Percentiles rank a stretch among this genome's conserved stretches.
phyloP scores from a whole-genome alignment of 805 yeast genomes.

The Candida insectalens region DNA sequence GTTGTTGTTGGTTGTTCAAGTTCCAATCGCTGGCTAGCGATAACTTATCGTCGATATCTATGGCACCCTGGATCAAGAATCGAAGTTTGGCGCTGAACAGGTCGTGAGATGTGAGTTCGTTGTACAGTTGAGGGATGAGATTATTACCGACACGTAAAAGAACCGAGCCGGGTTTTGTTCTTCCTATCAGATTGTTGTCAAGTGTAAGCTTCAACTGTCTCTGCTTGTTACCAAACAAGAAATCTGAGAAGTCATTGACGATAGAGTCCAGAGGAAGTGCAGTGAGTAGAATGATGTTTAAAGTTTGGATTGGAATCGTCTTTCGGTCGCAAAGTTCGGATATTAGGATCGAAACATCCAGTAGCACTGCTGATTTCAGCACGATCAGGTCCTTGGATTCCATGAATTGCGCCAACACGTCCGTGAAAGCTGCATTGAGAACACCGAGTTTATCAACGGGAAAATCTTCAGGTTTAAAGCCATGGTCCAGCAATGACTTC shows the following conservation, averaged over 20 bases:
- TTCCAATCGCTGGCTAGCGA: slow-evolving; percentile 20
- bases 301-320: slow-evolving; percentile 19
- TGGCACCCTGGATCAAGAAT: slow-evolving; percentile 15
- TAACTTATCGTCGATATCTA: slow-evolving; percentile 22
- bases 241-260: slow-evolving; percentile 12
- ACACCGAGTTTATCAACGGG: not conserved
- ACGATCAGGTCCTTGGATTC: not conserved
- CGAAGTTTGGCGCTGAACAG: slow-evolving; percentile 15
- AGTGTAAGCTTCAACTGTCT: slow-evolving; percentile 17
- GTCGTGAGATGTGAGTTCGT: slow-evolving; percentile 15
- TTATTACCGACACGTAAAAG: slow-evolving; percentile 20
- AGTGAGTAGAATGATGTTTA: slow-evolving; percentile 14
- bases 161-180: slow-evolving; percentile 23
- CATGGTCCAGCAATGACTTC: no score
- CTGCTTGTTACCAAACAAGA: slow-evolving; percentile 8
- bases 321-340: slow-evolving; percentile 7
- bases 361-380: not conserved
- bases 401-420: not conserved
- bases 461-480: no score
- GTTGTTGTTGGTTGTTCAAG: slow-evolving; percentile 10
- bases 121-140: slow-evolving; percentile 12
- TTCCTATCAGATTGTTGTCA: slow-evolving; percentile 19
- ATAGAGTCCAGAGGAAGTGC: slow-evolving; percentile 14
- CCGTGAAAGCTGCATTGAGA: not conserved
- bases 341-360: slow-evolving; percentile 16